phyloP scores from a whole-genome alignment of 2,329 filamentous ascomycete genomes.

The Biscogniauxia sp. region DNA sequence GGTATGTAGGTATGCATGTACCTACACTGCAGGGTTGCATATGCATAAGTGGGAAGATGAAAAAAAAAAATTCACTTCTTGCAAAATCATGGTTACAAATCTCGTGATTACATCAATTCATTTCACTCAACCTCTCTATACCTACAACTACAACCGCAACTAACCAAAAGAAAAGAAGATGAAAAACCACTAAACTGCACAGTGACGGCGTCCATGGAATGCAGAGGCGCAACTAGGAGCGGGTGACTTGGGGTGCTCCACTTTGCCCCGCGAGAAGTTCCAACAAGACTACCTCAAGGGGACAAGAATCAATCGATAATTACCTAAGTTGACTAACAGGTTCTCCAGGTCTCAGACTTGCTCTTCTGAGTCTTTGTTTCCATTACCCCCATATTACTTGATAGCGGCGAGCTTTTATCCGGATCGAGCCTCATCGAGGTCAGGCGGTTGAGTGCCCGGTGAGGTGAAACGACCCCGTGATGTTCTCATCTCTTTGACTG shows the following conservation, averaged over 20 bases:
- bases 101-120: not conserved
- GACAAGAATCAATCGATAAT: constrained; percentile 9
- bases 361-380: constrained; percentile 23
- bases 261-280: not conserved
- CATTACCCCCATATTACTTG: constrained; percentile 37
- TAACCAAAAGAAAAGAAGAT: too few relatives aligned
- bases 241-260: not conserved
- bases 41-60: not conserved
- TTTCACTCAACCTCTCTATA: too few relatives aligned
- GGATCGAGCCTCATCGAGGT: constrained; percentile 24
- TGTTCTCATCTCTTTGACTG: constrained; percentile 11
- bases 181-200: not conserved
- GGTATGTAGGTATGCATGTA: too few relatives aligned
- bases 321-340: constrained; percentile 18
- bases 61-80: not conserved
- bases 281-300: not conserved
- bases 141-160: too few relatives aligned
- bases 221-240: not conserved
- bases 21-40: too few relatives aligned
- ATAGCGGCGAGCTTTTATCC: constrained; percentile 27
- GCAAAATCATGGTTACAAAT: not conserved
- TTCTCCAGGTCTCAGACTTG: constrained; percentile 10
- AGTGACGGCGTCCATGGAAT: not conserved
- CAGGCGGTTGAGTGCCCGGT: constrained; percentile 30
- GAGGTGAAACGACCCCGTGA: constrained; percentile 27